Conservation (phyloP, 2,329 filamentous ascomycete species). For the Arthrinium puccinioides region DNA sequence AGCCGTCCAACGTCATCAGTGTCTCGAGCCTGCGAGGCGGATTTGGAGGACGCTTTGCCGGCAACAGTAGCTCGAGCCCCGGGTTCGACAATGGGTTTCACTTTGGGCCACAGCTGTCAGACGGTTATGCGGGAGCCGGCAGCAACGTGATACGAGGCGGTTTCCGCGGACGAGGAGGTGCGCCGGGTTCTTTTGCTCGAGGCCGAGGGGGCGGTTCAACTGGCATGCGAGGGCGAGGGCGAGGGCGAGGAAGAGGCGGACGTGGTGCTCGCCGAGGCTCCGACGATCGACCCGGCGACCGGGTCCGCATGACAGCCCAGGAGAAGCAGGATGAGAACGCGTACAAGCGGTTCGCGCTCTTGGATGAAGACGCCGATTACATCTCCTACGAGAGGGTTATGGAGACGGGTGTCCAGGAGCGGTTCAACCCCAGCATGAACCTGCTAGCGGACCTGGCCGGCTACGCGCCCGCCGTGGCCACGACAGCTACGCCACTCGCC, state of each 20-base stretch:
- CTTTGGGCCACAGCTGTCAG: too few species aligned
- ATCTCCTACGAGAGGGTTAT: conserved; percentile 15
- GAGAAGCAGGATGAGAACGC: conserved; percentile 4
- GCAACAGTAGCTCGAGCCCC: conserved; percentile 2
- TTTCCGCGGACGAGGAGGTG: conserved; percentile 10
- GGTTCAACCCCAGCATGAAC: conserved; percentile 25
- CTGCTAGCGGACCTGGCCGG: conserved; percentile 25
- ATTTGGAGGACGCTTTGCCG: conserved; percentile 8
- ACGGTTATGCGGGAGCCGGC: too few species aligned
- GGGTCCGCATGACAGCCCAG: neutral
- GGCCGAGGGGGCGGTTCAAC: conserved; percentile 5
- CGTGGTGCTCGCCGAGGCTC: conserved; percentile 4
- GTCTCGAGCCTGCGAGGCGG: conserved; percentile 28
- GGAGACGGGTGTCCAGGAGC: conserved; percentile 20
- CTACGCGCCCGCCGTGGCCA: conserved; percentile 30
- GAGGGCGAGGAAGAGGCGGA: neutral
- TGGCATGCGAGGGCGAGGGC: conserved; percentile 5
- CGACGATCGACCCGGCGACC: conserved; percentile 3
- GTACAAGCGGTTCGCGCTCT: conserved; percentile 8
- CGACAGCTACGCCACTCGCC: conserved; percentile 18
- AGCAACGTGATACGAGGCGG: conserved; percentile 13
- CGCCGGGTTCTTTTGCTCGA: conserved; percentile 1
- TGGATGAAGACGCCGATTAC: conserved; percentile 11
- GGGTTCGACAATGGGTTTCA: too few species aligned
- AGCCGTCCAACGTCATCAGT: conserved; percentile 26